Base-by-base conservation (phyloP, 345 rosid genomes). In the Rhizophora apiculata region DNA sequence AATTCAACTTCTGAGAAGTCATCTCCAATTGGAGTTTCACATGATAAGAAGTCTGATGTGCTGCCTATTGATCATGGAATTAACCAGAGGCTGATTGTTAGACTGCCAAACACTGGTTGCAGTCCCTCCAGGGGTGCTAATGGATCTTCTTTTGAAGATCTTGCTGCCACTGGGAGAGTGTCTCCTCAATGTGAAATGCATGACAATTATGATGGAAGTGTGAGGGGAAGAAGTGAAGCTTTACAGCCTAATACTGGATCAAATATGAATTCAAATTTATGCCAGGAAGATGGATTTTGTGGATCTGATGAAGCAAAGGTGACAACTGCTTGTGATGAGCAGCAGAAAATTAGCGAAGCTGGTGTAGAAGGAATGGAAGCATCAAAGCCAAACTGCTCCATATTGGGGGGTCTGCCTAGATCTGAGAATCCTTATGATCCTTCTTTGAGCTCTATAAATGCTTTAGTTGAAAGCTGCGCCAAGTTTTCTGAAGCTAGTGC, bases 401-500 rank as follows among this genome's bases (percentile, higher is more conserved):
- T 85, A 3, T 73, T 83, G 30, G 89, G 80, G 68, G 73, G 79
- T 65, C 91, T 81, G 19, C 49, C 72, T 36, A 88, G 80, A 78
- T 34, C 84, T 24, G 87, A 73, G 46, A 81, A 88, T 72, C 64
- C 80, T 67, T 81, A 69, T n/a, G 93, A 91, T 58, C 82, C 83
- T 63, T 81, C 96, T 62, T 85, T 74, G 67, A 83, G 89, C 64
- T 85, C 95, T 46, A 91, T 94, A 70, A 83, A 89, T 87, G 96
- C 96, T 51, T 72, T 95, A 74, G 78, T 90, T 72, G 99, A 95
- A 76, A 95, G 97, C 69, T 93, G 98, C 80, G 94, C 73, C 1
- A 87, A 89, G 78, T 77, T 75, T 62, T 84, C 95, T 1, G 93
- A 90, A 76, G 82, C 86, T 26, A 83, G 67, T 82, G 82, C 76